Conservation (phyloP, 1,284 basidiomycete genomes). For the Inonotus hispidus region DNA sequence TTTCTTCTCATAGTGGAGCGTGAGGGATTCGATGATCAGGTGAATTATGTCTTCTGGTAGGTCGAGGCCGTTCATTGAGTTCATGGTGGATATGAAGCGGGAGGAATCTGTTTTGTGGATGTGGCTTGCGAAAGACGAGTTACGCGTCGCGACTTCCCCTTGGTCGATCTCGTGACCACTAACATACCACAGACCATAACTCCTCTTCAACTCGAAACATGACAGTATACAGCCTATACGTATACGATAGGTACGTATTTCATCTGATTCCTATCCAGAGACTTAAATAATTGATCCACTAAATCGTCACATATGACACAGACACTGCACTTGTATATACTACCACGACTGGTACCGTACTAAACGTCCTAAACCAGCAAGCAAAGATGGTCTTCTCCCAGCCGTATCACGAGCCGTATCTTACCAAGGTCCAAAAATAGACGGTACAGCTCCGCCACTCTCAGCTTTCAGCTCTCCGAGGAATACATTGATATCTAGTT, state of each 20-base stretch:
- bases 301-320: slow-evolving; percentile 35
- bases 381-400: slow-evolving; percentile 64
- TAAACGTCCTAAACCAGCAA: slow-evolving; percentile 63
- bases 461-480: slow-evolving; percentile 49
- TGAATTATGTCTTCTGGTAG: slow-evolving; percentile 9
- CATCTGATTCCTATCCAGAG: background rate
- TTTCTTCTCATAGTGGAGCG: background rate
- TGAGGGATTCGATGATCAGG: slow-evolving; percentile 4
- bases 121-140: background rate
- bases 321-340: slow-evolving; percentile 87
- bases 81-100: background rate
- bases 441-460: slow-evolving; percentile 28
- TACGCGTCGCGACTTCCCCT: background rate
- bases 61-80: background rate
- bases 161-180: background rate
- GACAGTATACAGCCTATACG: background rate
- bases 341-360: slow-evolving; percentile 93
- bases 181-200: no score
- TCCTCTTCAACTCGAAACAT: background rate
- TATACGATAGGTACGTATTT: background rate
- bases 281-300: background rate
- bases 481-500: slow-evolving; percentile 53
- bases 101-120: background rate
- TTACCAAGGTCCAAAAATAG: slow-evolving; percentile 34
- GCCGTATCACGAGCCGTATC: slow-evolving; percentile 66